phyloP scores from a whole-genome alignment of 495 filamentous ascomycete genomes.

The Rostrohypoxylon terebratum region DNA sequence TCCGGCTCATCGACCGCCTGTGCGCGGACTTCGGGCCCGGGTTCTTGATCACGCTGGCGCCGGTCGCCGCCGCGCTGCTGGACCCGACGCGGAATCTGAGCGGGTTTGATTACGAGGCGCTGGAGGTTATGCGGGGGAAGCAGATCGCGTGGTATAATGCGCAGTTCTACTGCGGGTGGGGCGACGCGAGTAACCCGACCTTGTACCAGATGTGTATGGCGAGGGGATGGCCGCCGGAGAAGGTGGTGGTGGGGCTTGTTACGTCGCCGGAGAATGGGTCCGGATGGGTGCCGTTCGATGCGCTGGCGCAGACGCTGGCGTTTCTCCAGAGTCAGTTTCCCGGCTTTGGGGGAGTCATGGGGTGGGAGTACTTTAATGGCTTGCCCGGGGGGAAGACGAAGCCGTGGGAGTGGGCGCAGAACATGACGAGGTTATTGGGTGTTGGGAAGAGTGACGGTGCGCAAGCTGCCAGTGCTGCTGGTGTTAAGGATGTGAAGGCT shows the following conservation, averaged over 20 bases:
- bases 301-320: slow-evolving; percentile 54
- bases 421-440: slow-evolving; percentile 67
- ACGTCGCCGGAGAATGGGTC: slow-evolving; percentile 76
- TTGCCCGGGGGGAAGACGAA: slow-evolving; percentile 65
- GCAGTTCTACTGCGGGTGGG: slow-evolving; percentile 90
- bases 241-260: slow-evolving; percentile 77
- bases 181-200: slow-evolving; percentile 67
- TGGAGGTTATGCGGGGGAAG: slow-evolving; percentile 62
- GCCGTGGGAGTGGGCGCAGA: slow-evolving; percentile 79
- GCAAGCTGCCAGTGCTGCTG: neutral
- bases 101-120: slow-evolving; percentile 77
- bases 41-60: slow-evolving; percentile 83
- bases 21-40: slow-evolving; percentile 74
- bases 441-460: slow-evolving; percentile 27
- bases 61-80: slow-evolving; percentile 78
- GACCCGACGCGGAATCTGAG: slow-evolving; percentile 68
- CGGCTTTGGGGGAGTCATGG: slow-evolving; percentile 82
- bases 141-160: slow-evolving; percentile 83
- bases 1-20: slow-evolving; percentile 76
- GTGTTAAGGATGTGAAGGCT: neutral
- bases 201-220: slow-evolving; percentile 74
- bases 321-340: slow-evolving; percentile 64
- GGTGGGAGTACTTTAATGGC: slow-evolving; percentile 88
- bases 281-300: slow-evolving; percentile 54
- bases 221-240: slow-evolving; percentile 71